phyloP scores from a whole-genome alignment of 2,329 filamentous ascomycete genomes.

The Colletotrichum camelliae region DNA sequence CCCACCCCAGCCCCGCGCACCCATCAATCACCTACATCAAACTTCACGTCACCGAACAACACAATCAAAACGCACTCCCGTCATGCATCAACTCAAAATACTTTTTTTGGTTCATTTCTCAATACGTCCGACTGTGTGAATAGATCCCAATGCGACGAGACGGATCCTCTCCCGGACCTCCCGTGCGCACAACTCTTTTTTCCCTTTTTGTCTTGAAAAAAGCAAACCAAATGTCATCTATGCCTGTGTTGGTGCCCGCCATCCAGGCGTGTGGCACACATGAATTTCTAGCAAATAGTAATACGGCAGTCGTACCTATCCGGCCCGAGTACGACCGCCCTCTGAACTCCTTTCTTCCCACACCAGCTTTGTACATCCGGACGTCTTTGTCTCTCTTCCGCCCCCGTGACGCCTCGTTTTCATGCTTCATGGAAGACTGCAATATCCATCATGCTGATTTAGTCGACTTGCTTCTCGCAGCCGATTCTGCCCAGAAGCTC shows the following conservation, averaged over 20 bases:
- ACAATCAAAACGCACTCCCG: neutral
- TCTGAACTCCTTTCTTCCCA: neutral
- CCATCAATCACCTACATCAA: neutral
- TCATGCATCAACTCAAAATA: neutral
- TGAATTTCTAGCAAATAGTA: slow-evolving; percentile 15
- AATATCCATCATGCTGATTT: neutral
- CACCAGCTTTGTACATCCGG: neutral
- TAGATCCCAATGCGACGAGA: neutral
- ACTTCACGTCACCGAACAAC: rapidly evolving
- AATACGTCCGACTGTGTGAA: slow-evolving; percentile 1
- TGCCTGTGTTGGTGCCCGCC: slow-evolving; percentile 9
- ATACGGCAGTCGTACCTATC: neutral
- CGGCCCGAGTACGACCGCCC: neutral
- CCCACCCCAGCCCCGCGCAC: neutral
- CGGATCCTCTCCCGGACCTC: neutral
- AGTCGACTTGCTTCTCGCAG: slow-evolving; percentile 76
- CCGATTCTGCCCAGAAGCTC: slow-evolving; percentile 83
- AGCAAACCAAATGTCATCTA: slow-evolving; percentile 13
- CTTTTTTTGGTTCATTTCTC: slow-evolving; percentile 10
- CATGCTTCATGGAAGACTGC: neutral
- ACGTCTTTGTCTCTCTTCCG: neutral
- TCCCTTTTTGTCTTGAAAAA: neutral
- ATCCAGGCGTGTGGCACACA: slow-evolving; percentile 7
- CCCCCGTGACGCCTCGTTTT: neutral
- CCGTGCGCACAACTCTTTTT: neutral